These are phyloP conservation scores for Trametes cubensis DNA, from an alignment of 768 basidiomycete species.

Conservation along the genomic window DNA sequence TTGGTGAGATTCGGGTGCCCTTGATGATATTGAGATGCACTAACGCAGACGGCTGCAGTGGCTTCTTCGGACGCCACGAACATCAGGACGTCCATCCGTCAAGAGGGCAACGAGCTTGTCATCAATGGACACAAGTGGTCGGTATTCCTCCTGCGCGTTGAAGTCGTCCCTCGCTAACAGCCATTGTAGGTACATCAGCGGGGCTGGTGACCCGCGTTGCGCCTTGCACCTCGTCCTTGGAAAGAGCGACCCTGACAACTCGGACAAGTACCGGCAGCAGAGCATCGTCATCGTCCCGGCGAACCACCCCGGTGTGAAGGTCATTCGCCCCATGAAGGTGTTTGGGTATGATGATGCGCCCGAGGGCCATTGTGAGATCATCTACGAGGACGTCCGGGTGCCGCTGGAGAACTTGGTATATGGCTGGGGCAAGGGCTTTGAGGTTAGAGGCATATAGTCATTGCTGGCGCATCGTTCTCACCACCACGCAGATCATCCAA, in stretches of 20 bases:
- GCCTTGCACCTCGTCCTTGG: conserved; percentile 93
- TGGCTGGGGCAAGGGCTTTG: conserved; percentile 96
- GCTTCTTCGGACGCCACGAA: conserved; percentile 97
- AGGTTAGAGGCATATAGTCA: conserved; percentile 47
- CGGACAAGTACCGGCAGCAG: conserved; percentile 78
- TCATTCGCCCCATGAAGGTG: conserved; percentile 91
- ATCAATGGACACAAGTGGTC: conserved; percentile 98
- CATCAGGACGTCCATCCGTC: conserved; percentile 82
- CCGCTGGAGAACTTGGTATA: conserved; percentile 81
- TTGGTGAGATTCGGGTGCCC: conserved; percentile 51
- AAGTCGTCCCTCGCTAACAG: background rate
- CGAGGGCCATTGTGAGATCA: conserved; percentile 94
- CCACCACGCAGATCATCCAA: conserved; percentile 72
- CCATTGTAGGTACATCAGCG: conserved; percentile 86
- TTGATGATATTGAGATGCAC: conserved; percentile 5
- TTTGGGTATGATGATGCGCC: conserved; percentile 96
- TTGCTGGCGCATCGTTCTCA: background rate
- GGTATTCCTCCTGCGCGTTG: conserved; percentile 10
- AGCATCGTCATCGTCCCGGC: conserved; percentile 95
- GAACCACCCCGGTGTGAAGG: conserved; percentile 80
- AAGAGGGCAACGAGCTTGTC: conserved; percentile 85
- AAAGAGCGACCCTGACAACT: conserved; percentile 86
- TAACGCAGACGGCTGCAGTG: conserved; percentile 45
- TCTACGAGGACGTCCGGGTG: conserved; percentile 92
- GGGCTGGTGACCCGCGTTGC: conserved; percentile 91